Base-by-base conservation (phyloP, 805 yeast genomes). In the Candida suzukii region DNA sequence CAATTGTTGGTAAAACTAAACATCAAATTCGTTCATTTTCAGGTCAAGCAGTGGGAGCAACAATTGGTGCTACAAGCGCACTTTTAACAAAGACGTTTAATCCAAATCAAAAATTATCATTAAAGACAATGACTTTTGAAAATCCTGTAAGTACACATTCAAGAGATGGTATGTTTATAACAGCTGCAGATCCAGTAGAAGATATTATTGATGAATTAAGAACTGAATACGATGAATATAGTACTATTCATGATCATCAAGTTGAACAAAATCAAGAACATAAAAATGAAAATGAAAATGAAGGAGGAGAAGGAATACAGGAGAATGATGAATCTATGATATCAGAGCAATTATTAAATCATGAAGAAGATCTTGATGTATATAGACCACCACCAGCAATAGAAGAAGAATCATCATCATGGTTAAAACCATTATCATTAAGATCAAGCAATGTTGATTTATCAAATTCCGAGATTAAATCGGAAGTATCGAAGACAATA, bases 111-210 rank as follows among this genome's bases (percentile, higher is more conserved):
- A 51, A 50, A 30, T 35, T 63, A 16, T 50, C 46, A 35, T 40
- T 54, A 26, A 48, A 52, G 30, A 45, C 46, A 1, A 45, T 62
- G 41, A 42, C 46, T 22, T 51, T 63, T 20, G 65, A 63, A 21
- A 63, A 63, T 41, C 69, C 69, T 1, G 66, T 64, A n/a, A 45
- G 48, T 24, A 61, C 67, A 0, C 50, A 45, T 32, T 53, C 59
- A 3, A 43, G 52, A n/a, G 46, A 53, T 2, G 68, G 68, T 8
- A 49, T 64, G 49, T 63, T 62, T 45, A 46, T 43, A 6, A 44
- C 54, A 2, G 55, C 66, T 3, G 37, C 43, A 4, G 65, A 60
- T 46, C 65, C 64, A 25, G 39, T 59, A 20, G 47, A 47, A 28
- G 53, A 50, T 32, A 40, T 57, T 3, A 16, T 46, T 28, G 47